phyloP scores from a whole-genome alignment of 1,284 basidiomycete genomes.

The Sporisorium scitamineum region DNA sequence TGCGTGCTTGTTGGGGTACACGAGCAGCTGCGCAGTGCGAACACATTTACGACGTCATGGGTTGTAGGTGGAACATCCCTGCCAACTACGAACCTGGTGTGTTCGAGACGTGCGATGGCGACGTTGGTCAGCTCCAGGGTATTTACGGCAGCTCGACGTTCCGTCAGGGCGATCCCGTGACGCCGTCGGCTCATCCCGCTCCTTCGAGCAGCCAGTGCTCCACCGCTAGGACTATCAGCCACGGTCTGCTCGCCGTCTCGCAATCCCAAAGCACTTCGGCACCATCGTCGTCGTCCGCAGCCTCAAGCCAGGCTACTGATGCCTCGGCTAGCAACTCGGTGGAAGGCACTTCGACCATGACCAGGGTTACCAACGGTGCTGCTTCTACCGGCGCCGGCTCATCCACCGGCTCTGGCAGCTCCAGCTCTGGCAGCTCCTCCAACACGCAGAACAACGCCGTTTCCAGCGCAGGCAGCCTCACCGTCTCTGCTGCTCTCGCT shows the following conservation, averaged over 20 bases:
- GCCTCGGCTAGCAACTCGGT: background rate
- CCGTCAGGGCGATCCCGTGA: slow-evolving; percentile 54
- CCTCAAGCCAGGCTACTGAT: background rate
- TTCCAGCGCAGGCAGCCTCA: slow-evolving; percentile 19
- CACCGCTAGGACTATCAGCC: slow-evolving; percentile 24
- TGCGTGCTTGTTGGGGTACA: slow-evolving; percentile 61
- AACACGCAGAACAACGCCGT: slow-evolving; percentile 32
- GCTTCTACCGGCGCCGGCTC: slow-evolving; percentile 6
- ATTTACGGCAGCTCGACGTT: slow-evolving; percentile 61
- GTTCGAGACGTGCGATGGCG: slow-evolving; percentile 64
- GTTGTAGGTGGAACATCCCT: slow-evolving; percentile 65
- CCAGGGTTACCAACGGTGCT: slow-evolving; percentile 8
- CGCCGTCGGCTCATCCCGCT: slow-evolving; percentile 44
- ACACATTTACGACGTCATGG: slow-evolving; percentile 66
- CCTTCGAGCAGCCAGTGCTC: slow-evolving; percentile 39
- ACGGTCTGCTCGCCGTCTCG: slow-evolving; percentile 29
- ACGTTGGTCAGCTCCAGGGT: slow-evolving; percentile 55
- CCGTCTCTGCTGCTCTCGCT: slow-evolving; percentile 22
- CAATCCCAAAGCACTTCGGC: slow-evolving; percentile 16
- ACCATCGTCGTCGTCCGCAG: background rate
- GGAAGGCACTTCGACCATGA: slow-evolving; percentile 14
- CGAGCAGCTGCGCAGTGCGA: slow-evolving; percentile 59
- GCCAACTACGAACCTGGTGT: slow-evolving; percentile 49
- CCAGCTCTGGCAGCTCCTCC: slow-evolving; percentile 10
- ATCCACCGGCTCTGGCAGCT: background rate